Conservation (phyloP, 805 yeast species). For the Metschnikowia shivogae region DNA sequence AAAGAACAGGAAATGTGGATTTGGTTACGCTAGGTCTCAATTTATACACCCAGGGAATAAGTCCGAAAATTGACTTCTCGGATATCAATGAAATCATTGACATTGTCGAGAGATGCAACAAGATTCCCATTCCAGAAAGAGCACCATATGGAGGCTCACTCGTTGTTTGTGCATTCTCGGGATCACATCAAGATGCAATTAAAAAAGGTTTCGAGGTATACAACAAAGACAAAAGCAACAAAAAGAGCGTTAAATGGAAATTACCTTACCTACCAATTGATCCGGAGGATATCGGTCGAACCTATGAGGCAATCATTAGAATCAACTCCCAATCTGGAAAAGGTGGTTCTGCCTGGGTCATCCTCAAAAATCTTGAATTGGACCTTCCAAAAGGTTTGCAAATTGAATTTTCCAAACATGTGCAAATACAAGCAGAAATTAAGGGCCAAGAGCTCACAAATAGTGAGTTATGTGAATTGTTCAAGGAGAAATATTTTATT, state of each 20-base stretch:
- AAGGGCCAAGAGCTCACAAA: slow-evolving; percentile 69
- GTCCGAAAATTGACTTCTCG: slow-evolving; percentile 68
- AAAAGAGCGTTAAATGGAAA: slow-evolving; percentile 51
- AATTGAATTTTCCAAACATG: slow-evolving; percentile 67
- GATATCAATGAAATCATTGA: slow-evolving; percentile 64
- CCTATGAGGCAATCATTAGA: slow-evolving; percentile 88
- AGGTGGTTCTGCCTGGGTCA: slow-evolving; percentile 89
- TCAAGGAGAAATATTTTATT: slow-evolving; percentile 54
- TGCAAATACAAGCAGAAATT: slow-evolving; percentile 65
- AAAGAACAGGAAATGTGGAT: slow-evolving; percentile 84
- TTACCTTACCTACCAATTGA: slow-evolving; percentile 82
- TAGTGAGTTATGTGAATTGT: slow-evolving; percentile 60
- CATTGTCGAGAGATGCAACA: slow-evolving; percentile 73
- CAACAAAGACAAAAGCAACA: slow-evolving; percentile 34
- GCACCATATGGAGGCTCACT: slow-evolving; percentile 82
- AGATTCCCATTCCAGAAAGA: slow-evolving; percentile 72
- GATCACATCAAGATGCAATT: slow-evolving; percentile 87
- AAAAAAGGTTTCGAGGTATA: slow-evolving; percentile 69
- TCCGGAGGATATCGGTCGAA: slow-evolving; percentile 80
- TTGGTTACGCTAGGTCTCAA: slow-evolving; percentile 73
- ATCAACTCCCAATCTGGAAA: slow-evolving; percentile 86
- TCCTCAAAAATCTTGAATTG: slow-evolving; percentile 67
- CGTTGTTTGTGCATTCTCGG: slow-evolving; percentile 79
- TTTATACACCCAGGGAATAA: slow-evolving; percentile 72
- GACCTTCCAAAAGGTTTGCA: slow-evolving; percentile 81